Evolutionary conservation across 163 green algal genomes (phyloP), one percentile per base, ranked within the genome.

Genomic region (Scenedesmus sp.): DNA sequence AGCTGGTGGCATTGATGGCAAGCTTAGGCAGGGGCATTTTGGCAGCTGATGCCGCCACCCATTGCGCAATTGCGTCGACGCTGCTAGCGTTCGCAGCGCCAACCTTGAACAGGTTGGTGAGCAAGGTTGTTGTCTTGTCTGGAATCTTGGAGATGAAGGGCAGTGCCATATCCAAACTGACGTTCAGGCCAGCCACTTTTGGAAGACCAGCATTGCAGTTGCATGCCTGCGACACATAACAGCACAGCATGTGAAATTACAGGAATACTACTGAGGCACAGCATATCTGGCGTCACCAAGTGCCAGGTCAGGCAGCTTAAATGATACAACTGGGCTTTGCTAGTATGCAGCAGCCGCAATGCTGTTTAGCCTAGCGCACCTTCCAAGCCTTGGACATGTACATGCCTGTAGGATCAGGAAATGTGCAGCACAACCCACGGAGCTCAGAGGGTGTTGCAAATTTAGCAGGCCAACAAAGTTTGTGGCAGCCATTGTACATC

Each of bases 351-450:
- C 70, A 52, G 23, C 70, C 34, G 34, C 34, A 46, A 46, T 52
- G 70, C 70, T 79, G 70, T 23, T 52, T 79, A 4, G 46, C 23
- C 18, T 23, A 46, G 15, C 59, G 23, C 70, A 79, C 70, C 70
- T 79, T 79, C 70, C 70, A 79, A 23, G 70, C 70, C 13, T 79
- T 79, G 23, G 70, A 79, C 70, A 79, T 79, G 20, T 79, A 79
- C 70, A 79, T 23, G 1, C 70, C 70, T 79, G 70, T 46, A 46
- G 34, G 34, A 46, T 0, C 34, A 46, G 34, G 34, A 46, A 46
- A 52, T 34, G 66, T 18, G 26, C 9, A 7, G 18, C 16, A 76
- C 66, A 26, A 26, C 4, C 16, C 16, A 70, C 62, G 12, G 10
- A 20, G 62, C 62, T 23, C 10, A 3, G 18, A 3, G 10, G 18